These are phyloP conservation scores for Rubroshorea leprosula DNA, from an alignment of 345 rosid species.

Conservation along the genomic window DNA sequence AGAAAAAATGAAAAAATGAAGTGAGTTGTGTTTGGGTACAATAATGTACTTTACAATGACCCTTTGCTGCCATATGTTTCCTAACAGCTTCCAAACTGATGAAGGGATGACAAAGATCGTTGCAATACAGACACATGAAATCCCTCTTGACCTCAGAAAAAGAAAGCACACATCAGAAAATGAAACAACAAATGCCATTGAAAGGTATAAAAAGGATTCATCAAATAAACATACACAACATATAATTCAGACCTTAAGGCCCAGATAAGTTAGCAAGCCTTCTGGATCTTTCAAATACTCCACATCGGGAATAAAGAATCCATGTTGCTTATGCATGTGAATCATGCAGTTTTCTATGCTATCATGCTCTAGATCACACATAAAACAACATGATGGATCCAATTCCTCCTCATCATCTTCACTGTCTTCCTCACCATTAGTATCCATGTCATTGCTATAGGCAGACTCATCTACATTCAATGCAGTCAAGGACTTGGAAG, in stretches of 20 bases:
- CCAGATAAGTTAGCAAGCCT: constrained; percentile 79
- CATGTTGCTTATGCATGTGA: constrained; percentile 94
- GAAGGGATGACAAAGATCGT: constrained; percentile 68
- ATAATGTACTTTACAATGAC: constrained; percentile 90
- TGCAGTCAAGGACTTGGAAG: constrained; percentile 42
- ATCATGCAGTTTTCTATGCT: constrained; percentile 76
- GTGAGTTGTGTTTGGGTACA: no score
- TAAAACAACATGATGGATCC: constrained; percentile 80
- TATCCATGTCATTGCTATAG: constrained; percentile 29
- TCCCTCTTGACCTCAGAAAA: constrained; percentile 72
- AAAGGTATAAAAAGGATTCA: background rate
- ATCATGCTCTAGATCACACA: constrained; percentile 65
- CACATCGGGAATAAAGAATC: constrained; percentile 83
- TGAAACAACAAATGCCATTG: background rate
- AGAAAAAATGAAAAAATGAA: no score
- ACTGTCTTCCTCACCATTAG: constrained; percentile 34
- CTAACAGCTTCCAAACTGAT: constrained; percentile 89
- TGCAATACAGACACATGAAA: constrained; percentile 85
- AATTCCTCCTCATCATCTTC: constrained; percentile 35
- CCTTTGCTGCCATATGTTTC: constrained; percentile 91
- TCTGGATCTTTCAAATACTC: constrained; percentile 83
- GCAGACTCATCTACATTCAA: constrained; percentile 47
- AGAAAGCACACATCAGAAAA: background rate
- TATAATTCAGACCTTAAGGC: constrained; percentile 58
- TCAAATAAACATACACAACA: background rate